Evolutionary conservation across 2,329 filamentous ascomycete genomes (phyloP).

Genomic region (Epichloe typhina): DNA sequence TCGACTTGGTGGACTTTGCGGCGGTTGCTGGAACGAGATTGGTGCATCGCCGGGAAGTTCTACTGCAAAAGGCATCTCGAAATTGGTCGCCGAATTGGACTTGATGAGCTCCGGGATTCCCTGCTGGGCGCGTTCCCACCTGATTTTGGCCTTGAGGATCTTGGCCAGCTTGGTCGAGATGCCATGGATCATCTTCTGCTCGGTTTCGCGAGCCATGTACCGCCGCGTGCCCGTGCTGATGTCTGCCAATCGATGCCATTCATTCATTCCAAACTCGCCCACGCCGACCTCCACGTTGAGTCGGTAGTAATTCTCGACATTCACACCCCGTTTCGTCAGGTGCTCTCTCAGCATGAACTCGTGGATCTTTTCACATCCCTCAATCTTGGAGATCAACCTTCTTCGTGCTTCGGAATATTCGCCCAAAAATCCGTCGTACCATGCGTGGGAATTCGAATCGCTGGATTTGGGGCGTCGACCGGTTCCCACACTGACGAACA

Average conservation of each 20-base stretch:
- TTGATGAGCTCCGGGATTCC: slow-evolving; percentile 31
- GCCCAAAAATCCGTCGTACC: slow-evolving; percentile 90
- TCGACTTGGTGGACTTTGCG: slow-evolving; percentile 27
- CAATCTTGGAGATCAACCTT: slow-evolving; percentile 79
- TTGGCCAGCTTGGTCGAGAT: slow-evolving; percentile 72
- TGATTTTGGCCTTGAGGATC: slow-evolving; percentile 62
- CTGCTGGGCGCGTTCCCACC: slow-evolving; percentile 41
- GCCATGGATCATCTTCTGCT: slow-evolving; percentile 65
- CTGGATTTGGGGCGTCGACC: slow-evolving; percentile 59
- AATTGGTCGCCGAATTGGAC: slow-evolving; percentile 26
- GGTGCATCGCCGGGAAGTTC: slow-evolving; percentile 47
- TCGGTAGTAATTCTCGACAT: slow-evolving; percentile 82
- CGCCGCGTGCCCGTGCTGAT: slow-evolving; percentile 85
- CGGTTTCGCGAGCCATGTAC: slow-evolving; percentile 61
- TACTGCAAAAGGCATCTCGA: slow-evolving; percentile 35
- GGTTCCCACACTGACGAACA: slow-evolving; percentile 90
- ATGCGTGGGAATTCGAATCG: slow-evolving; percentile 61
- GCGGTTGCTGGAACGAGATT: slow-evolving; percentile 21
- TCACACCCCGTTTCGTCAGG: slow-evolving; percentile 64
- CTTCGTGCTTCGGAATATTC: slow-evolving; percentile 84
- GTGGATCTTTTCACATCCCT: slow-evolving; percentile 86
- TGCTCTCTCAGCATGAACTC: slow-evolving; percentile 72
- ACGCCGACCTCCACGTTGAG: slow-evolving; percentile 96
- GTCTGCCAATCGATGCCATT: slow-evolving; percentile 86
- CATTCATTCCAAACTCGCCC: slow-evolving; percentile 97